phyloP scores from a whole-genome alignment of 805 yeast species.

The Candida sanyiensis region DNA sequence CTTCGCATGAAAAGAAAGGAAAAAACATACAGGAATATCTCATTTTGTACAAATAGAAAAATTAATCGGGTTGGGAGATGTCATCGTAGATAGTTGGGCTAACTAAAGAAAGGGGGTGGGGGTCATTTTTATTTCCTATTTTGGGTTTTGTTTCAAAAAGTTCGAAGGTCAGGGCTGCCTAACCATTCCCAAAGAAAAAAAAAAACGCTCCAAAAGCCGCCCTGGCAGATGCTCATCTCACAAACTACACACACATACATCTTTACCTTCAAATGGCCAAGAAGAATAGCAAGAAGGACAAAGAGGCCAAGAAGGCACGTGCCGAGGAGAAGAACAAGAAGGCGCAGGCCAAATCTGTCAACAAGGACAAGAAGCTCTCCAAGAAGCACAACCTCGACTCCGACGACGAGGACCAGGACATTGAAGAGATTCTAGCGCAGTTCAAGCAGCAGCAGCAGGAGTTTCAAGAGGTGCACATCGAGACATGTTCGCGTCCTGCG shows the following conservation, averaged over 20 bases:
- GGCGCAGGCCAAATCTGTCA: constrained; percentile 64
- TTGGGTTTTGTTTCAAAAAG: too few relatives aligned
- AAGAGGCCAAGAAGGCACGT: constrained; percentile 88
- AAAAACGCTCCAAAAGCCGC: background rate
- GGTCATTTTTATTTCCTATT: too few relatives aligned
- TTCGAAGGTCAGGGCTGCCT: too few relatives aligned
- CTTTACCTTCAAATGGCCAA: constrained; percentile 60
- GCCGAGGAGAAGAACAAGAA: constrained; percentile 78
- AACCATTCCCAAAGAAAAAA: too few relatives aligned
- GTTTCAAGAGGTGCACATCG: constrained; percentile 65
- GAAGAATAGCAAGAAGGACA: constrained; percentile 72
- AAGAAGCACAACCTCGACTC: constrained; percentile 75
- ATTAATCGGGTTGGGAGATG: too few relatives aligned
- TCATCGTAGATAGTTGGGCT: too few relatives aligned
- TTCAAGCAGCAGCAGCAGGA: constrained; percentile 76
- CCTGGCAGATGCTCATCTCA: background rate
- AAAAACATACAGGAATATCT: too few relatives aligned
- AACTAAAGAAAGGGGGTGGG: too few relatives aligned
- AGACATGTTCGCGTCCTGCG: constrained; percentile 52
- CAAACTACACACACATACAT: background rate
- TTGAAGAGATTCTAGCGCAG: constrained; percentile 75
- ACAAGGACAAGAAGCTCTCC: constrained; percentile 67
- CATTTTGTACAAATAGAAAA: too few relatives aligned
- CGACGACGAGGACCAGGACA: constrained; percentile 79
- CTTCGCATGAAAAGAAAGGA: too few relatives aligned